phyloP scores from a whole-genome alignment of 345 rosid species.

The Eucalyptus virginea region DNA sequence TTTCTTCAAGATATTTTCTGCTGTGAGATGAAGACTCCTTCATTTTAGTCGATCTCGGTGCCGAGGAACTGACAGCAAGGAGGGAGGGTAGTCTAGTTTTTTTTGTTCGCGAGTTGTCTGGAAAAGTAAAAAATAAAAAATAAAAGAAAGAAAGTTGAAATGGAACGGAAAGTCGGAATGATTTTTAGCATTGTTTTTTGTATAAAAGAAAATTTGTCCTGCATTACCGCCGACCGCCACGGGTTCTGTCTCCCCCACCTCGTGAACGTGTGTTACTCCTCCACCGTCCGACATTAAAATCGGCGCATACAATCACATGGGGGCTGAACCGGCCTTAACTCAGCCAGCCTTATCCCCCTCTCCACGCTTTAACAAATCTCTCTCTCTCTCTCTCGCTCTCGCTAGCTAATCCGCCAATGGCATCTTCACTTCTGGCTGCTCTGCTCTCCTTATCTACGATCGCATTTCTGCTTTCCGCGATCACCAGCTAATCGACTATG shows the following conservation, averaged over 20 bases:
- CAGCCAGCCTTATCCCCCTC: neutral
- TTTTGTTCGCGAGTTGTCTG: neutral
- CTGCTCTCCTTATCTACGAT: neutral
- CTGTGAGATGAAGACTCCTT: neutral
- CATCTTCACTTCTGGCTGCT: neutral
- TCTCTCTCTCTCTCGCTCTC: neutral
- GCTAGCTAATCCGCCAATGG: neutral
- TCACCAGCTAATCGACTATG: neutral
- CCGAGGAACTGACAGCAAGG: neutral
- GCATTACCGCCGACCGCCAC: neutral
- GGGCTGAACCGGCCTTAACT: neutral
- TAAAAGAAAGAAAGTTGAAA: neutral
- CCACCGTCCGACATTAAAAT: neutral
- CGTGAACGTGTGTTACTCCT: neutral
- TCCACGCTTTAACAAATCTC: neutral
- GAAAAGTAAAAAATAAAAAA: neutral
- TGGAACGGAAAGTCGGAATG: neutral
- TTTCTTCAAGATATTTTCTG: neutral
- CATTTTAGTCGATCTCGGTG: neutral
- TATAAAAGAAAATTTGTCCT: neutral
- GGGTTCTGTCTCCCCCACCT: neutral
- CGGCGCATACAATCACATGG: neutral
- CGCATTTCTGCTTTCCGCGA: neutral
- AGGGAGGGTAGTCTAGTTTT: neutral
- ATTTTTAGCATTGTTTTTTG: neutral